A percentile compares a stretch with the other conserved stretches of the same genome.
Evolutionary conservation across 2,329 filamentous ascomycete species (phyloP).

Genomic region (Epichloe gansuensis): DNA sequence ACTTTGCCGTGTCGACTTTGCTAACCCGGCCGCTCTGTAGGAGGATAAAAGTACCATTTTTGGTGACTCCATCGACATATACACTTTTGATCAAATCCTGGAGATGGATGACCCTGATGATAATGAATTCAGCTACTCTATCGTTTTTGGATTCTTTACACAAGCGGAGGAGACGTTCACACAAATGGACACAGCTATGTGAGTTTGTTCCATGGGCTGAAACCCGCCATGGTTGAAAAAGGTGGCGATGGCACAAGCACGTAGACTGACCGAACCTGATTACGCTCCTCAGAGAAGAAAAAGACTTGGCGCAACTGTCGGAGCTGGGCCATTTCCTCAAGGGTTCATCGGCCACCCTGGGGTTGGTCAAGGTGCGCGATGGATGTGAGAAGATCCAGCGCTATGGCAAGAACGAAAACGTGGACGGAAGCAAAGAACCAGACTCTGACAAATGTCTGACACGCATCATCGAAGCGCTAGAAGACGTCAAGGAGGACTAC

Average conservation of each 20-base stretch:
- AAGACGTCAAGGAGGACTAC: slow-evolving; percentile 65
- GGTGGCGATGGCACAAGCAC: not conserved
- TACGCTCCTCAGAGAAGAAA: slow-evolving; percentile 39
- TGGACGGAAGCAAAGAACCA: slow-evolving; percentile 55
- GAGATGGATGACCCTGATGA: slow-evolving; percentile 94
- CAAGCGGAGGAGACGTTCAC: slow-evolving; percentile 79
- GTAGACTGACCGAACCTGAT: not conserved
- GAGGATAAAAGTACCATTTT: slow-evolving; percentile 24
- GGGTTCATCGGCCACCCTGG: slow-evolving; percentile 89
- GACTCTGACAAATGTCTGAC: slow-evolving; percentile 57
- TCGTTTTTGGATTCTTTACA: slow-evolving; percentile 86
- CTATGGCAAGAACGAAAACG: slow-evolving; percentile 71
- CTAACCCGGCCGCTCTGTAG: not conserved
- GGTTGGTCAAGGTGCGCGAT: slow-evolving; percentile 81
- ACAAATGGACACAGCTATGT: slow-evolving; percentile 77
- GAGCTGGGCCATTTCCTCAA: slow-evolving; percentile 91
- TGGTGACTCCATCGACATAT: slow-evolving; percentile 63
- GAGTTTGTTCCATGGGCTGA: slow-evolving; percentile 33
- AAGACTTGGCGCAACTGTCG: slow-evolving; percentile 64
- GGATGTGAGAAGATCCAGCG: slow-evolving; percentile 95
- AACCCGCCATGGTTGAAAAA: not conserved
- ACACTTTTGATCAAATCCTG: slow-evolving; percentile 86
- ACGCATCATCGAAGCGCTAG: slow-evolving; percentile 58
- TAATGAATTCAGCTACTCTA: slow-evolving; percentile 75
- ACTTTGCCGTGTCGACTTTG: slow-evolving; percentile 10